phyloP scores from a whole-genome alignment of 2,329 filamentous ascomycete genomes.

The Xylariaceae sp. region DNA sequence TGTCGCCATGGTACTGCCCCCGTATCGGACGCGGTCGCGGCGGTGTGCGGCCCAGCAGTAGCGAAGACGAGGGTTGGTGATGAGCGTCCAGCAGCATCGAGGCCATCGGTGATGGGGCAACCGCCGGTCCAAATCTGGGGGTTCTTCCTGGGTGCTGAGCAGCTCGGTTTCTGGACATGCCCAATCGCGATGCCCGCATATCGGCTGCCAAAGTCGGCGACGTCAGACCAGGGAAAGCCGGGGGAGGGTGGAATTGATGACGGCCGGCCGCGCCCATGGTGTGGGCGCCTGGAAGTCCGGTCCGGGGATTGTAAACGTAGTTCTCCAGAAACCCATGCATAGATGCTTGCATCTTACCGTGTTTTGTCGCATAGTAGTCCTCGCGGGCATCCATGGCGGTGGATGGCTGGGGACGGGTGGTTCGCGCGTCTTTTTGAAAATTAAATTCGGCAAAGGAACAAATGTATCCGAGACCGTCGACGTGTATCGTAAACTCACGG shows the following conservation, averaged over 20 bases:
- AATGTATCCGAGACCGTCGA: constrained; percentile 92
- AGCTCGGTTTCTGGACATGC: constrained; percentile 44
- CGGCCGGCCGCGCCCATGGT: constrained; percentile 48
- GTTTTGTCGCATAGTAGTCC: constrained; percentile 92
- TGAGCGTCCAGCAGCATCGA: constrained; percentile 74
- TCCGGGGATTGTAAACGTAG: constrained; percentile 74
- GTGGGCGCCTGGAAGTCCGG: constrained; percentile 60
- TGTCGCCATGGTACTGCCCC: constrained; percentile 46
- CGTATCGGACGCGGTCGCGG: constrained; percentile 45
- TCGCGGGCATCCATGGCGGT: constrained; percentile 67
- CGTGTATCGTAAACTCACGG: constrained; percentile 93
- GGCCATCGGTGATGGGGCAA: constrained; percentile 63
- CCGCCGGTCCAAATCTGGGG: constrained; percentile 43
- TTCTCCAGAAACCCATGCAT: constrained; percentile 95
- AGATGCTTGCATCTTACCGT: constrained; percentile 97
- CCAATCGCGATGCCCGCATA: constrained; percentile 50
- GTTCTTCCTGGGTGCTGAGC: constrained; percentile 38
- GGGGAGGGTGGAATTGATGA: constrained; percentile 70
- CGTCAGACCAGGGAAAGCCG: constrained; percentile 69
- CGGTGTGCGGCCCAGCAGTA: constrained; percentile 44
- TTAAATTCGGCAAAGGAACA: constrained; percentile 98
- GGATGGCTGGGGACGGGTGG: constrained; percentile 38
- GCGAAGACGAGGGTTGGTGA: constrained; percentile 62
- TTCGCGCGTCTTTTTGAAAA: constrained; percentile 75
- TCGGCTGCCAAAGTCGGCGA: constrained; percentile 59